Base-by-base conservation (phyloP, 1,284 basidiomycete species). In the Blastosporella zonata region DNA sequence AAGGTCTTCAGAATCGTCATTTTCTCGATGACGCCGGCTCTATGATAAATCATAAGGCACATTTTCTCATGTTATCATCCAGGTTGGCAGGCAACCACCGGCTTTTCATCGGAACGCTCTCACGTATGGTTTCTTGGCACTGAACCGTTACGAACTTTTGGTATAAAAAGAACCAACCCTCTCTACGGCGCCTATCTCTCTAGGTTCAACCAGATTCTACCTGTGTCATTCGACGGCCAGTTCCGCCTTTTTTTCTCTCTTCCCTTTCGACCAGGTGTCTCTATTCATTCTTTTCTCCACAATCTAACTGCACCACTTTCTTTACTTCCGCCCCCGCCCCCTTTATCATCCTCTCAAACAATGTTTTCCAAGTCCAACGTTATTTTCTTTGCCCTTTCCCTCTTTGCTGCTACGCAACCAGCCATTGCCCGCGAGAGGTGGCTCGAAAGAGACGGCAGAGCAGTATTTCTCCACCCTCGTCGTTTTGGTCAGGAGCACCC, bases 401-500 rank as follows among this genome's bases (percentile, higher is more conserved):
- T 74, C 44, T 62, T 78, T 47, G 65, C 70, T 36, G 60, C 70
- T 25, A 68, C 72, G 40, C 68, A 75, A 46, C 56, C 62, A 35
- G 72, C 64, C 36, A 55, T 70, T 44, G 75, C 67, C 20, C 77
- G 77, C 45, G 66, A 72, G 42, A 55, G 59, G 38, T 77, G 74
- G 74, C 58, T 77, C 40, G 78, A 82, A 59, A 65, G 78, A 42
- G 67, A 78, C 56, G 67, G 67, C 55, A 63, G 61, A 17, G 60
- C 73, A 25, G 67, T 80, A 35, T 63, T 65, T 43, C 64, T 81
- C 31, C 60, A 77, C 56, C 77, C 76, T 28, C 73, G 79, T 57
- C 75, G 79, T 31, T 81, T 81, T 58, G 73, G 73, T 28, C 74
- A 78, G 59, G 72, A 80, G 56, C 67, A 77, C 31, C 77, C 78